Conservation (phyloP, 1,139 yeast genomes). For the Zygoascus hellenicus region DNA sequence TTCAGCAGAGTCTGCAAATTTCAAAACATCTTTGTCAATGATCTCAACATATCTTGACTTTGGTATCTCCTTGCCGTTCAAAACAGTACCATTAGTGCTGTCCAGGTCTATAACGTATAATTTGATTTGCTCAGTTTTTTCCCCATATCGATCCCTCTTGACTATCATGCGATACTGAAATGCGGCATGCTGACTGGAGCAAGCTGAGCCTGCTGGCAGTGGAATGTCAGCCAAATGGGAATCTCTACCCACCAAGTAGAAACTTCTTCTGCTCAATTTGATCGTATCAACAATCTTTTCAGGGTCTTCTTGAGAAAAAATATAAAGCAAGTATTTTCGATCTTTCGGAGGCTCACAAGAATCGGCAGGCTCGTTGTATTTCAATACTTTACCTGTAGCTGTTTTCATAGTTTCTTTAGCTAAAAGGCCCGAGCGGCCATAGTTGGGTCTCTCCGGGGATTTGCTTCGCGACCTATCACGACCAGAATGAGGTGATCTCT, state of each 20-base stretch:
- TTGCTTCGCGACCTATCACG: background rate
- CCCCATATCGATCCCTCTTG: slow-evolving; percentile 23
- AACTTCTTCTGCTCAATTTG: slow-evolving; percentile 31
- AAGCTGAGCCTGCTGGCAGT: slow-evolving; percentile 37
- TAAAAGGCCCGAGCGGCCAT: slow-evolving; percentile 42
- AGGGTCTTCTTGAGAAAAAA: slow-evolving; percentile 26
- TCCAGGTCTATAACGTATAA: slow-evolving; percentile 50
- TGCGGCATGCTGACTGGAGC: slow-evolving; percentile 53
- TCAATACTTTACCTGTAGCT: slow-evolving; percentile 38
- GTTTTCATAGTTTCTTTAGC: slow-evolving; percentile 41
- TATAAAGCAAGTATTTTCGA: slow-evolving; percentile 13
- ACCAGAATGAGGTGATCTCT: background rate
- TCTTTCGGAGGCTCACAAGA: slow-evolving; percentile 33
- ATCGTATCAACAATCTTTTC: slow-evolving; percentile 30
- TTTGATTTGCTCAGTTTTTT: slow-evolving; percentile 20
- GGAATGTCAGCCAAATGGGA: slow-evolving; percentile 40
- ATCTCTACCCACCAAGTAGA: slow-evolving; percentile 46
- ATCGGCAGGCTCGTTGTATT: slow-evolving; percentile 44
- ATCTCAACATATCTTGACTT: slow-evolving; percentile 45
- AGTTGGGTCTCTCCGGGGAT: slow-evolving; percentile 35
- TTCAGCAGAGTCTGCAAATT: slow-evolving; percentile 37
- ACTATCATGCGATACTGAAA: slow-evolving; percentile 41
- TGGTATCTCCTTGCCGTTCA: slow-evolving; percentile 46
- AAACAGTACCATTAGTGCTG: slow-evolving; percentile 48
- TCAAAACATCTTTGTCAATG: slow-evolving; percentile 42